Conservation (phyloP, 495 filamentous ascomycete genomes). For the Neurospora tetrasperma region DNA sequence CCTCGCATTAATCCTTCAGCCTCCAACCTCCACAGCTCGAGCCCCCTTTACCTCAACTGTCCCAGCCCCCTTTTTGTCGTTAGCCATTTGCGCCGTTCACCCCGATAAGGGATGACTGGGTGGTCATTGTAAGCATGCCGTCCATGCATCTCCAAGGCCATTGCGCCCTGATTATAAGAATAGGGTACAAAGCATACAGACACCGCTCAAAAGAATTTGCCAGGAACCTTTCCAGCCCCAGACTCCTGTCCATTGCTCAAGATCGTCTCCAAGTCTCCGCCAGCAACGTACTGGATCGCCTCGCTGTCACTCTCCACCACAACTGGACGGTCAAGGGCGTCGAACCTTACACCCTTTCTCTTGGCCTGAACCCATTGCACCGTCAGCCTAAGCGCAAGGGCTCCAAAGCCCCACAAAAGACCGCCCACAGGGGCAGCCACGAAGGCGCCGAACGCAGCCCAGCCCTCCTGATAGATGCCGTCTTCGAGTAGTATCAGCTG, state of each 20-base stretch:
- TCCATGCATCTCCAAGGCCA: background rate
- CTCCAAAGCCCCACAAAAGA: slow-evolving; percentile 55
- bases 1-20: background rate
- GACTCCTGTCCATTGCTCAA: slow-evolving; percentile 17
- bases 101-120: background rate
- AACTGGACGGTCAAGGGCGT: slow-evolving; percentile 50
- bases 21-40: background rate
- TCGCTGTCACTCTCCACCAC: slow-evolving; percentile 13
- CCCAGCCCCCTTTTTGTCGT: background rate
- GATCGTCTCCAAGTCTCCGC: slow-evolving; percentile 8
- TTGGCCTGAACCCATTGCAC: slow-evolving; percentile 44
- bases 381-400: slow-evolving; percentile 42
- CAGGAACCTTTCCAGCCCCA: slow-evolving; percentile 29
- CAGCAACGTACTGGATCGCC: slow-evolving; percentile 8
- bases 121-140: background rate
- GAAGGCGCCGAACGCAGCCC: slow-evolving; percentile 71
- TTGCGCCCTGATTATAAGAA: background rate
- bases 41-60: background rate
- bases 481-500: slow-evolving; percentile 58
- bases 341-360: slow-evolving; percentile 43
- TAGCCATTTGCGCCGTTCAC: background rate
- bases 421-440: slow-evolving; percentile 65
- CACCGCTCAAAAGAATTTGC: slow-evolving; percentile 40
- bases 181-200: background rate
- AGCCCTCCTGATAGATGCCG: slow-evolving; percentile 60